These are phyloP conservation scores for Tephrocybe sp. DNA, from an alignment of 768 basidiomycete species.

Conservation along the genomic window DNA sequence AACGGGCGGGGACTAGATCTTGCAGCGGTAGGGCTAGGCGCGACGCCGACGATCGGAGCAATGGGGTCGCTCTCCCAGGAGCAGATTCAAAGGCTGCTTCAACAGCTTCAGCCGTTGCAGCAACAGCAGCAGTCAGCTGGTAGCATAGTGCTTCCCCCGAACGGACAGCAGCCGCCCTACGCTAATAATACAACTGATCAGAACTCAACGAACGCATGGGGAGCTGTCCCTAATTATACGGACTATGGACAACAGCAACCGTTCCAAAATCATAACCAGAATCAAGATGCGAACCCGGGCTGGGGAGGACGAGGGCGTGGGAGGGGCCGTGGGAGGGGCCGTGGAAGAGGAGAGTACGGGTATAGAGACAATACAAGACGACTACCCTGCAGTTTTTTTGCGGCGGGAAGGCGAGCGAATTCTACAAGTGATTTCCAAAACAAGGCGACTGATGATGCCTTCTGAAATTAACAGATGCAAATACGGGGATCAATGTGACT, in stretches of 20 bases:
- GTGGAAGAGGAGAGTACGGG: slow-evolving; percentile 53
- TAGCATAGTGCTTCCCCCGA: not conserved
- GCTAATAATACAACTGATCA: slow-evolving; percentile 16
- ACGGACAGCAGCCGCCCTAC: slow-evolving; percentile 8
- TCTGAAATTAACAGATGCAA: slow-evolving; percentile 74
- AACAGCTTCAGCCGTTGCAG: slow-evolving; percentile 30
- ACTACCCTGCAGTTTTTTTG: slow-evolving; percentile 84
- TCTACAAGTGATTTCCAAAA: slow-evolving; percentile 29
- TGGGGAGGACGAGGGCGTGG: slow-evolving; percentile 58
- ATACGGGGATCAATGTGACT: slow-evolving; percentile 88
- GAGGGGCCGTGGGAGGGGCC: slow-evolving; percentile 52
- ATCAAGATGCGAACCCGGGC: slow-evolving; percentile 35
- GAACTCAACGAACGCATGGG: slow-evolving; percentile 9
- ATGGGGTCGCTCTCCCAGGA: slow-evolving; percentile 52
- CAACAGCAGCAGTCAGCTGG: slow-evolving; percentile 24
- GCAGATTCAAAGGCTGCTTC: slow-evolving; percentile 63
- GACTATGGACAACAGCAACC: slow-evolving; percentile 59
- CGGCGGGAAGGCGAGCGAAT: slow-evolving; percentile 88
- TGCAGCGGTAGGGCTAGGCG: slow-evolving; percentile 44
- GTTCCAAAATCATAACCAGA: slow-evolving; percentile 39
- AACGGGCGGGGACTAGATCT: slow-evolving; percentile 31
- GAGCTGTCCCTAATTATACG: slow-evolving; percentile 20
- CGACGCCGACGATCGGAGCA: slow-evolving; percentile 42
- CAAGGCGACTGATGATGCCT: slow-evolving; percentile 40
- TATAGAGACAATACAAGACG: slow-evolving; percentile 83